A percentile compares a stretch with the other conserved stretches of the same genome.
phyloP scores from a whole-genome alignment of 2,329 filamentous ascomycete genomes.

The Neonectria faginata region DNA sequence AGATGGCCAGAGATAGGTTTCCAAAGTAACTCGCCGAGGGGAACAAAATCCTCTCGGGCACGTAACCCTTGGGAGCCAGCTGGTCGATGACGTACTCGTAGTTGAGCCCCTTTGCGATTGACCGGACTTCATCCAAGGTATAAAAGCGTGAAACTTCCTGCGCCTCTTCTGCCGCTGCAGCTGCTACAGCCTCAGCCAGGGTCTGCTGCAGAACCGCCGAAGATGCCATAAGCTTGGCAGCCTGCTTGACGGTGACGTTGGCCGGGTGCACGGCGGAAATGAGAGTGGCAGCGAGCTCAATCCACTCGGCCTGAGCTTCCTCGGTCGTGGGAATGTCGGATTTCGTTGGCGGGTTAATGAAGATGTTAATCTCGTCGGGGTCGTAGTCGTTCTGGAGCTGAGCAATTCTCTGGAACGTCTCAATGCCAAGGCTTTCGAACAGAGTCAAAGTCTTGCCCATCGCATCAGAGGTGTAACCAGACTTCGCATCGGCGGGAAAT shows the following conservation, averaged over 20 bases:
- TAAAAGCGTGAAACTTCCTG: neutral
- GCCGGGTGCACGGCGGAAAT: slow-evolving; percentile 10
- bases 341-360: neutral
- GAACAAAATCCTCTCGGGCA: slow-evolving; percentile 61
- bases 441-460: slow-evolving; percentile 23
- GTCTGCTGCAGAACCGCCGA: neutral
- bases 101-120: slow-evolving; percentile 17
- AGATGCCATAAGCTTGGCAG: neutral
- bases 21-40: slow-evolving; percentile 70
- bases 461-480: neutral
- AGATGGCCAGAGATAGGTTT: slow-evolving; percentile 67
- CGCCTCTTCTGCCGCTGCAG: neutral
- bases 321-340: neutral
- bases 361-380: slow-evolving; percentile 13
- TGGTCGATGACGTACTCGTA: slow-evolving; percentile 23
- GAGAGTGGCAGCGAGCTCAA: slow-evolving; percentile 20
- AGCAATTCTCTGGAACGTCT: slow-evolving; percentile 21
- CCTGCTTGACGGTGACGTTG: slow-evolving; percentile 14
- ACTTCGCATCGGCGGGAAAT: slow-evolving; percentile 15
- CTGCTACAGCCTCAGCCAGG: neutral
- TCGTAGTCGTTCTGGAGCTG: neutral
- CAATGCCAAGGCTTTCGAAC: slow-evolving; percentile 32
- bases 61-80: slow-evolving; percentile 27
- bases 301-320: neutral
- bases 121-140: slow-evolving; percentile 9